phyloP scores from a whole-genome alignment of 179 eudicot species.

The Spergularia azorica region DNA sequence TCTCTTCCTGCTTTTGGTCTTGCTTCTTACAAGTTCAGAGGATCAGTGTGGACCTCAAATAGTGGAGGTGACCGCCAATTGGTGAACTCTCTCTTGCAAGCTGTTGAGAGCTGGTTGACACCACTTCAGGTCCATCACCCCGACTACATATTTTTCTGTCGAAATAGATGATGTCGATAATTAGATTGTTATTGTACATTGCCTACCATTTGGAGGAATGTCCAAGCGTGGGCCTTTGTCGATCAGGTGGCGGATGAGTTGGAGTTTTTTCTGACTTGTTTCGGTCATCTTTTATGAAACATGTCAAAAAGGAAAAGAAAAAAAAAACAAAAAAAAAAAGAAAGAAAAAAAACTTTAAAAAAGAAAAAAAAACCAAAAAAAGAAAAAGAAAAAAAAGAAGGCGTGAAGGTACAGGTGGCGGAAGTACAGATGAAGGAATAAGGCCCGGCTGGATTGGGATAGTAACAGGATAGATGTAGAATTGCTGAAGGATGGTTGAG shows the following conservation, averaged over 20 bases:
- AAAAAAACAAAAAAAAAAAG: background rate
- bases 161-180: conserved; percentile 44
- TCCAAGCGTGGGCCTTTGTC: conserved; percentile 17
- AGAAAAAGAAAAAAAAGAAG: background rate
- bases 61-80: conserved; percentile 45
- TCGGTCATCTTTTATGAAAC: conserved; percentile 13
- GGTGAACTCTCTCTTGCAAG: conserved; percentile 52
- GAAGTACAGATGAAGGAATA: conserved; percentile 27
- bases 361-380: background rate
- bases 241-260: conserved; percentile 20
- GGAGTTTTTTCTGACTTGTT: conserved; percentile 16
- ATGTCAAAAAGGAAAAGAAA: background rate
- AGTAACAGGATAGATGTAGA: conserved; percentile 29
- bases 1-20: conserved; percentile 77
- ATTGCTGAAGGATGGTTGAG: conserved; percentile 18
- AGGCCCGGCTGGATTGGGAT: conserved; percentile 24
- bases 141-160: conserved; percentile 74
- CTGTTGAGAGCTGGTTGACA: conserved; percentile 64
- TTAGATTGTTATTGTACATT: conserved; percentile 29
- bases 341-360: no score
- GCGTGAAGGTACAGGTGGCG: conserved; percentile 6
- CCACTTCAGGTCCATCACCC: conserved; percentile 80
- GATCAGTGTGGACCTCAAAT: conserved; percentile 66
- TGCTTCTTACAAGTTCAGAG: conserved; percentile 77
- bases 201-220: conserved; percentile 21